Evolutionary conservation across 768 basidiomycete species (phyloP).

Genomic region (Boletellus ananiceps): DNA sequence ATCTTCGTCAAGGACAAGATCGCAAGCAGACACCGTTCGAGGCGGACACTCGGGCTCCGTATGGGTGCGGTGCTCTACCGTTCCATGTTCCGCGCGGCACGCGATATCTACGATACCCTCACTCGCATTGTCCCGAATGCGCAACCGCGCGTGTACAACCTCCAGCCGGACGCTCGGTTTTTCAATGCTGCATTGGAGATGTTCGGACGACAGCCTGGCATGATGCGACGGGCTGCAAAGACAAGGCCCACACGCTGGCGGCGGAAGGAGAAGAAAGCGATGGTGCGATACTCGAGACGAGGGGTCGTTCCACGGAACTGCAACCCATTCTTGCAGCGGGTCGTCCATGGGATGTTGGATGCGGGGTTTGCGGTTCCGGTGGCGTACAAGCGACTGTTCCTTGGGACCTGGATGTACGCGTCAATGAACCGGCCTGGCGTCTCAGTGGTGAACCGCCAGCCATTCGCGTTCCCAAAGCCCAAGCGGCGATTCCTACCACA

Average conservation of each 20-base stretch:
- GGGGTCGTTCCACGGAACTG: conserved; percentile 25
- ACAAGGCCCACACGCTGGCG: conserved; percentile 26
- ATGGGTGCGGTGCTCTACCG: conserved; percentile 32
- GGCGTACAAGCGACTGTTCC: conserved; percentile 37
- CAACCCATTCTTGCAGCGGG: conserved; percentile 34
- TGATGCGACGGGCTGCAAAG: conserved; percentile 14
- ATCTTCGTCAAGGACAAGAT: conserved; percentile 22
- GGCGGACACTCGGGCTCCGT: conserved; percentile 28
- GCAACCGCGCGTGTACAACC: conserved; percentile 32
- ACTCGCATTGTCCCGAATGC: conserved; percentile 19
- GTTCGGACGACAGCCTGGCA: conserved; percentile 28
- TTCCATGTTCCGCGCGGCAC: conserved; percentile 34
- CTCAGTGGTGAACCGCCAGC: conserved; percentile 20
- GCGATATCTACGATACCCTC: conserved; percentile 24
- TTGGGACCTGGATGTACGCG: conserved; percentile 30
- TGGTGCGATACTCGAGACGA: conserved; percentile 22
- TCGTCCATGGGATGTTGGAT: conserved; percentile 37
- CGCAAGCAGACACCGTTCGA: conserved; percentile 20
- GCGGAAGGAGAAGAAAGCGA: conserved; percentile 27
- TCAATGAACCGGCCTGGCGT: conserved; percentile 14
- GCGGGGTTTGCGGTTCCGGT: conserved; percentile 39
- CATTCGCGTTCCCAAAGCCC: conserved; percentile 23
- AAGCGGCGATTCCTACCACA: conserved; percentile 22
- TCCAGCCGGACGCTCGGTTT: conserved; percentile 57
- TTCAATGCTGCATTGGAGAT: conserved; percentile 59